phyloP scores from a whole-genome alignment of 257 asterid species.

The Forsythia suspensa region DNA sequence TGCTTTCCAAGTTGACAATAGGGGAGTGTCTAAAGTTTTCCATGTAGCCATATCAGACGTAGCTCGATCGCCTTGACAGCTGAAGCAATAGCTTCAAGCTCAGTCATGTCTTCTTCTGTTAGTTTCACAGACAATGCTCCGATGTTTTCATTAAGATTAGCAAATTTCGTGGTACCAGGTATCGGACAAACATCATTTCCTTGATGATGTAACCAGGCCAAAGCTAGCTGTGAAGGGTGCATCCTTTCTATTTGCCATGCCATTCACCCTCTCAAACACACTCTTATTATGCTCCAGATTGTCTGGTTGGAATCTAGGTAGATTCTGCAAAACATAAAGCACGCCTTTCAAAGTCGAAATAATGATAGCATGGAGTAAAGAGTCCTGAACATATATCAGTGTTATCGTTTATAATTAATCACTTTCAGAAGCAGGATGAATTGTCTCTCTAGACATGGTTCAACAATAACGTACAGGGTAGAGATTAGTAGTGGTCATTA shows the following conservation, averaged over 20 bases:
- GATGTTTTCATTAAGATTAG: slow-evolving; percentile 34
- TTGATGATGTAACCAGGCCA: slow-evolving; percentile 67
- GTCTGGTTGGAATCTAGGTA: slow-evolving; percentile 44
- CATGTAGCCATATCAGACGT: not conserved
- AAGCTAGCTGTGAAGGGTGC: slow-evolving; percentile 52
- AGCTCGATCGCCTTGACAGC: slow-evolving; percentile 29
- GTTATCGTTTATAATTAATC: no score
- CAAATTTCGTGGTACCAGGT: slow-evolving; percentile 49
- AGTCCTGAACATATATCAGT: not conserved
- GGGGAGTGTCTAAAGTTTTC: slow-evolving; percentile 32
- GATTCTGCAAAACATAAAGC: slow-evolving; percentile 15
- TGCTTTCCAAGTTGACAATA: slow-evolving; percentile 31
- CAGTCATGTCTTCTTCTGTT: slow-evolving; percentile 25
- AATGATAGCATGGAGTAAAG: not conserved
- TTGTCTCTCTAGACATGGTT: no score
- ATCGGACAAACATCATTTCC: slow-evolving; percentile 53
- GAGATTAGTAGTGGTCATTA: not conserved
- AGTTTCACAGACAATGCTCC: slow-evolving; percentile 33
- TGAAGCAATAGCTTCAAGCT: slow-evolving; percentile 24
- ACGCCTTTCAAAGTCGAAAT: not conserved
- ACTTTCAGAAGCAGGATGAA: not conserved
- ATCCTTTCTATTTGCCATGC: slow-evolving; percentile 40
- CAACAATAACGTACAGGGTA: not conserved
- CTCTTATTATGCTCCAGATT: slow-evolving; percentile 42
- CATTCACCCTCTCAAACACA: slow-evolving; percentile 32